Percentiles rank a stretch among this genome's conserved stretches.
phyloP scores from a whole-genome alignment of 2,329 filamentous ascomycete genomes.

The Colletotrichum simmondsii region DNA sequence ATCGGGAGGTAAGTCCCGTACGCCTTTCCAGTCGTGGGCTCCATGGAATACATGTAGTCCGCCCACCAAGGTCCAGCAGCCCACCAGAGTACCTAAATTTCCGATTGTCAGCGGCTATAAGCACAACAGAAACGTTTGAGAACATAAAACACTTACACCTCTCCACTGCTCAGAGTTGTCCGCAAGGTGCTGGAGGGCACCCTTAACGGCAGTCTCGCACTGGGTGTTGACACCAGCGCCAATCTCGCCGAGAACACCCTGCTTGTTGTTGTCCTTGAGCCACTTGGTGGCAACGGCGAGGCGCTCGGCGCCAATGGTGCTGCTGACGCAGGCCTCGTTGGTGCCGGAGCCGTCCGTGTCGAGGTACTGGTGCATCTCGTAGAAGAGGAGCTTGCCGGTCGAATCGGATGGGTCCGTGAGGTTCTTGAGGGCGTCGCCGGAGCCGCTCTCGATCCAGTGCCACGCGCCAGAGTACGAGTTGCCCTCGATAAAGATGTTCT shows the following conservation, averaged over 20 bases:
- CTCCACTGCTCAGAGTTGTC: constrained; percentile 63
- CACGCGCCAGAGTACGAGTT: constrained; percentile 60
- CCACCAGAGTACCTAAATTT: constrained; percentile 58
- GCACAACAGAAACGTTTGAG: background rate
- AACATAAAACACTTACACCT: constrained; percentile 42
- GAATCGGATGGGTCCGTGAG: constrained; percentile 54
- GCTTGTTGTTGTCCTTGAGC: constrained; percentile 60
- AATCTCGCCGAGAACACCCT: constrained; percentile 61
- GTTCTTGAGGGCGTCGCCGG: constrained; percentile 46
- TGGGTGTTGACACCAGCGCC: constrained; percentile 58
- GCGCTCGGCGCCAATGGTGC: constrained; percentile 55
- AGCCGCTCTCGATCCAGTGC: constrained; percentile 45
- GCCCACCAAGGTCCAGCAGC: constrained; percentile 64
- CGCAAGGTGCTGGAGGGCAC: constrained; percentile 58
- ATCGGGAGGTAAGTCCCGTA: constrained; percentile 41
- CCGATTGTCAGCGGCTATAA: background rate
- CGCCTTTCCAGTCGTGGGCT: constrained; percentile 48
- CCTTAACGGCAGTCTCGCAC: constrained; percentile 58
- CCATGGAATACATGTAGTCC: constrained; percentile 52
- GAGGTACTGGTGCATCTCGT: constrained; percentile 65
- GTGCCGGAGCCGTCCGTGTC: constrained; percentile 61
- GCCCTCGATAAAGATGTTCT: constrained; percentile 62
- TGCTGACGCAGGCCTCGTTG: constrained; percentile 51
- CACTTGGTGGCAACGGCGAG: constrained; percentile 57
- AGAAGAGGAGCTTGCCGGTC: constrained; percentile 55